A percentile compares a stretch with the other conserved stretches of the same genome.
Evolutionary conservation across 1,284 basidiomycete species (phyloP).

Genomic region (Ceratobasidium sp.): DNA sequence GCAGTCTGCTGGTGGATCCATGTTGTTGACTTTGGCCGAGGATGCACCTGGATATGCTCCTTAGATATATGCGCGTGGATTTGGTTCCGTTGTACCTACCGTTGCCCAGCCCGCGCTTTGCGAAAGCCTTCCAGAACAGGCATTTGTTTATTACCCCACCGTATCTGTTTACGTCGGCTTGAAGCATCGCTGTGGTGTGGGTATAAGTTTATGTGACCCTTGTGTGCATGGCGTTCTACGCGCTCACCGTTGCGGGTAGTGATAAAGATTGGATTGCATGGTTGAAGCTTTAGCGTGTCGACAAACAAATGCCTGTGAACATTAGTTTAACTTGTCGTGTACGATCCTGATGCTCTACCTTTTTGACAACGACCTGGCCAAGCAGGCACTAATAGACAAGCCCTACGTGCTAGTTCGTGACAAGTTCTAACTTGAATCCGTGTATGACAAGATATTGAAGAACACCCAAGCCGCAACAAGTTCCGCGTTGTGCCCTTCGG

Average conservation of each 20-base stretch:
- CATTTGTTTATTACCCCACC: slow-evolving; percentile 48
- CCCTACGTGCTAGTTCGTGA: too few relatives aligned
- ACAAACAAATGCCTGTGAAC: slow-evolving; percentile 32
- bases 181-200: slow-evolving; percentile 29
- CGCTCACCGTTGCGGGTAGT: slow-evolving; percentile 36
- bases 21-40: slow-evolving; percentile 9
- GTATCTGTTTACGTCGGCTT: slow-evolving; percentile 48
- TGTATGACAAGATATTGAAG: too few relatives aligned
- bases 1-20: neutral
- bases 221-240: neutral
- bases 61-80: too few relatives aligned
- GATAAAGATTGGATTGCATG: slow-evolving; percentile 47
- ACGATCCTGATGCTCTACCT: neutral
- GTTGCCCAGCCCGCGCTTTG: slow-evolving; percentile 43
- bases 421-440: too few relatives aligned
- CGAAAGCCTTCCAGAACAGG: slow-evolving; percentile 46
- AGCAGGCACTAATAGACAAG: too few relatives aligned
- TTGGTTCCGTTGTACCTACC: neutral
- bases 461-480: too few relatives aligned
- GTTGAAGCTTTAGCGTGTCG: slow-evolving; percentile 44
- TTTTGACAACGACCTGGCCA: too few relatives aligned
- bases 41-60: neutral
- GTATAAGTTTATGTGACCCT: neutral
- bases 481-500: too few relatives aligned
- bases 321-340: neutral